Base-by-base conservation (phyloP, 179 eudicot species). In the Nepenthes alata region DNA sequence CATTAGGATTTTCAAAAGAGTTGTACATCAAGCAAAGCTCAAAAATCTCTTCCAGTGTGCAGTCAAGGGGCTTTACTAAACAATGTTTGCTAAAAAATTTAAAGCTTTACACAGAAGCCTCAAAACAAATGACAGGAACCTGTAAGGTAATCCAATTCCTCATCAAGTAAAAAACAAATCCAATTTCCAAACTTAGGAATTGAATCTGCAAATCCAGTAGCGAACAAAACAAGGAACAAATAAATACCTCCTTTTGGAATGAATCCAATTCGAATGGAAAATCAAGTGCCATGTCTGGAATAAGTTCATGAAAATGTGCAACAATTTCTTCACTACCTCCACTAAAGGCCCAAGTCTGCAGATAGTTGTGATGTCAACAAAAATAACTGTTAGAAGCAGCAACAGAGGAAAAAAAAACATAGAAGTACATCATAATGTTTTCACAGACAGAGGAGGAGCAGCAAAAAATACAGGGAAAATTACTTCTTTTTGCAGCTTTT, bases 221-320 rank as follows among this genome's bases (percentile, higher is more conserved):
- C 0, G 52, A 2, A 6, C 11, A 2, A 35, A 55, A 65, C 37
- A 25, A 35, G 36, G 41, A 60, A 68, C 53, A 41, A 45, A 55
- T 53, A 4, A 48, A 7, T 75, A 89, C 98, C 98, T 91, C 96
- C 79, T 89, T 91, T 62, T 93, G 98, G 74, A 93, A 93, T 61
- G 72, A 67, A 73, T 93, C 98, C 59, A 93, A 77, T 71, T 93
- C 93, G 70, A 93, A 93, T 48, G 96, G 93, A 74, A 83, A 93
- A 55, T 86, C 87, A 41, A 89, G 86, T 58, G 98, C 98, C 93
- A 89, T 67, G 71, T 91, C 98, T 60, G 98, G 98, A 76, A 91
- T 89, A 75, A 84, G 96, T 67, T 86, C 95, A 70, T 76, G 72
- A 75, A 91, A 91, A 58, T 70, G 73, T 51, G 81, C 88, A 12